Conservation (phyloP, 2,329 filamentous ascomycete genomes). For the Knufia petricola region DNA sequence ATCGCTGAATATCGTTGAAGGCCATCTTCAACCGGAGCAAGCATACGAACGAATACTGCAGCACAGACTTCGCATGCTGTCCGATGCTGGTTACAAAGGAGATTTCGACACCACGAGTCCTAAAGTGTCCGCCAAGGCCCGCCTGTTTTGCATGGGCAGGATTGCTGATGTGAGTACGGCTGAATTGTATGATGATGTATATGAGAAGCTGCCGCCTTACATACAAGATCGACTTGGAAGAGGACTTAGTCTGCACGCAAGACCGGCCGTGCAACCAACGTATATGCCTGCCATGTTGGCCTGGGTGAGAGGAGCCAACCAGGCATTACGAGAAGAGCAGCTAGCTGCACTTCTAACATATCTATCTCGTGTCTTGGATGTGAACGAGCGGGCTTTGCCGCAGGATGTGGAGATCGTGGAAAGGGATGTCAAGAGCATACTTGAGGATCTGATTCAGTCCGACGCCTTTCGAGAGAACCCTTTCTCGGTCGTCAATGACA, state of each 20-base stretch:
- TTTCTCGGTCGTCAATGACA: not conserved
- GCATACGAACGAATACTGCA: constrained; percentile 28
- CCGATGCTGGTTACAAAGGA: constrained; percentile 17
- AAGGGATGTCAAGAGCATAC: not conserved
- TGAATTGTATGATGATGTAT: constrained; percentile 22
- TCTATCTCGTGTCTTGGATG: not conserved
- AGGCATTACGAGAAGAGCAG: not conserved
- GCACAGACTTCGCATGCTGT: constrained; percentile 22
- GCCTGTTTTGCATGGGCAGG: constrained; percentile 30
- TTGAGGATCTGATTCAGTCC: not conserved
- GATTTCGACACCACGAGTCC: constrained; percentile 18
- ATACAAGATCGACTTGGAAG: constrained; percentile 20
- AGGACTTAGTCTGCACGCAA: constrained; percentile 28
- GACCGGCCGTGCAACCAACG: constrained; percentile 28
- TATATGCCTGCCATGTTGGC: constrained; percentile 31
- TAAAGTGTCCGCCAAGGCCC: constrained; percentile 27
- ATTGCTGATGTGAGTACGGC: constrained; percentile 24
- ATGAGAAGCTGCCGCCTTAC: constrained; percentile 14
- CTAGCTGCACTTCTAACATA: not conserved
- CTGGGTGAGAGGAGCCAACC: constrained; percentile 15
- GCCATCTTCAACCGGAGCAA: not conserved
- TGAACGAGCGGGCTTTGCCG: not conserved
- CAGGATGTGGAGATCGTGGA: not conserved
- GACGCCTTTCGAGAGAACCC: not conserved
- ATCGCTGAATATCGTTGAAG: not conserved